Evolutionary conservation across 768 basidiomycete species (phyloP).

Genomic region (Piloderma croceum): DNA sequence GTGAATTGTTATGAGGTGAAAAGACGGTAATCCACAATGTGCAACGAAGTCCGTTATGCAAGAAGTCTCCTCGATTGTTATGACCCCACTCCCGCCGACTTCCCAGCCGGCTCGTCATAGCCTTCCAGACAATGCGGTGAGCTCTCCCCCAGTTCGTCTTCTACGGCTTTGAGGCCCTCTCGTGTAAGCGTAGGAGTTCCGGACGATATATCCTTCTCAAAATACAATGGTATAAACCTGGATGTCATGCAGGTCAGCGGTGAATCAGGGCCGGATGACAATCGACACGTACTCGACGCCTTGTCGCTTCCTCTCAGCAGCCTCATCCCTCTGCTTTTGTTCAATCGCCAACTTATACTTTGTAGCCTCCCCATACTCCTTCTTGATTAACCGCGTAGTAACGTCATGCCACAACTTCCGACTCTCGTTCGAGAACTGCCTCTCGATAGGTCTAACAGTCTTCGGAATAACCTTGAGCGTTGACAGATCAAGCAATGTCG

Average conservation of each 20-base stretch:
- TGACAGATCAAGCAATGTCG: constrained; percentile 71
- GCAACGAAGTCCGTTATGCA: neutral
- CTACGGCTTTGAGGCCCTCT: constrained; percentile 64
- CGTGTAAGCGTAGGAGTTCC: constrained; percentile 67
- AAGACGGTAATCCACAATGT: neutral
- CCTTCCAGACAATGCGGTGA: neutral
- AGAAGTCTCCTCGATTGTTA: neutral
- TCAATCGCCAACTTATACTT: constrained; percentile 89
- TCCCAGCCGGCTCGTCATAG: neutral
- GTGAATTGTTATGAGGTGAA: neutral
- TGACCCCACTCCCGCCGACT: too few species aligned
- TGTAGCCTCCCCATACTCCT: constrained; percentile 90
- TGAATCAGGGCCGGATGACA: neutral
- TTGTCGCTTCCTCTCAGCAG: constrained; percentile 79
- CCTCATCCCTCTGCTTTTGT: constrained; percentile 86
- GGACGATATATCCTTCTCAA: constrained; percentile 59
- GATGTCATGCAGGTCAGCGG: constrained; percentile 1
- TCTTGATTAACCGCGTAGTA: constrained; percentile 65
- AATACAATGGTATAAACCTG: constrained; percentile 73
- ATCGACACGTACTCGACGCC: constrained; percentile 71
- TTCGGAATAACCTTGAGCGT: constrained; percentile 73
- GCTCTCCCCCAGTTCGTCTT: constrained; percentile 51
- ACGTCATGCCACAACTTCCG: constrained; percentile 84
- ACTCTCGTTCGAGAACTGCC: constrained; percentile 78
- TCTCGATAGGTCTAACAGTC: constrained; percentile 71